These are phyloP conservation scores for Arachis monticola DNA, from an alignment of 331 rosid genomes.

Conservation along the genomic window DNA sequence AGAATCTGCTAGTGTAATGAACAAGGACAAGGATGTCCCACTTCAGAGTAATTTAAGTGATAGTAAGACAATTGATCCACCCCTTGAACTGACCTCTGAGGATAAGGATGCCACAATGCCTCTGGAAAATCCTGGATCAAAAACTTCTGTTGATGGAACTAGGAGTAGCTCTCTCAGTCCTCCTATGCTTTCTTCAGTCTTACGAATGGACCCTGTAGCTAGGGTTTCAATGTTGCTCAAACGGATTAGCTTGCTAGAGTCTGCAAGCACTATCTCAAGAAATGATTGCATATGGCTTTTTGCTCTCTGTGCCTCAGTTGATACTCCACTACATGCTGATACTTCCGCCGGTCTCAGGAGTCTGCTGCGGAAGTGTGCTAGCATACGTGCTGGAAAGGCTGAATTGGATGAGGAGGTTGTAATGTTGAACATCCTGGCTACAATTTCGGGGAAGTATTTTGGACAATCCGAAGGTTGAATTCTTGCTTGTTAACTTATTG, in stretches of 20 bases:
- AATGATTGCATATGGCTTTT: conserved; percentile 78
- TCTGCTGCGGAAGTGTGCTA: conserved; percentile 83
- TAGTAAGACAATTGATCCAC: conserved; percentile 35
- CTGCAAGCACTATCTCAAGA: conserved; percentile 47
- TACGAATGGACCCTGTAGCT: conserved; percentile 61
- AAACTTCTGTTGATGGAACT: conserved; percentile 40
- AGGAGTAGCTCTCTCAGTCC: conserved; percentile 40
- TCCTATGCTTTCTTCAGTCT: conserved; percentile 61
- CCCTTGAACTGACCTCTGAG: conserved; percentile 23
- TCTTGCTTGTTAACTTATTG: not conserved
- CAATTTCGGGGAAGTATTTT: conserved; percentile 77
- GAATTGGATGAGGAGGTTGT: conserved; percentile 67
- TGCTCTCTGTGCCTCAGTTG: conserved; percentile 78
- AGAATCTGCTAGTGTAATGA: conserved; percentile 11
- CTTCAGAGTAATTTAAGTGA: conserved; percentile 27
- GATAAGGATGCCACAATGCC: conserved; percentile 14
- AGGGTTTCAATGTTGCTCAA: conserved; percentile 65
- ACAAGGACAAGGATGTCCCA: conserved; percentile 29
- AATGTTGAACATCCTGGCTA: conserved; percentile 76
- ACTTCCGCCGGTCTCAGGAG: conserved; percentile 69
- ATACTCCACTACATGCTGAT: conserved; percentile 76
- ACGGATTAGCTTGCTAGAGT: conserved; percentile 53
- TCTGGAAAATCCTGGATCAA: conserved; percentile 36
- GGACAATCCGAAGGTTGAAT: conserved; percentile 71
- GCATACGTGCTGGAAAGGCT: conserved; percentile 66